Base-by-base conservation (phyloP, 805 yeast species). In the Kockiozyma suomiensis region DNA sequence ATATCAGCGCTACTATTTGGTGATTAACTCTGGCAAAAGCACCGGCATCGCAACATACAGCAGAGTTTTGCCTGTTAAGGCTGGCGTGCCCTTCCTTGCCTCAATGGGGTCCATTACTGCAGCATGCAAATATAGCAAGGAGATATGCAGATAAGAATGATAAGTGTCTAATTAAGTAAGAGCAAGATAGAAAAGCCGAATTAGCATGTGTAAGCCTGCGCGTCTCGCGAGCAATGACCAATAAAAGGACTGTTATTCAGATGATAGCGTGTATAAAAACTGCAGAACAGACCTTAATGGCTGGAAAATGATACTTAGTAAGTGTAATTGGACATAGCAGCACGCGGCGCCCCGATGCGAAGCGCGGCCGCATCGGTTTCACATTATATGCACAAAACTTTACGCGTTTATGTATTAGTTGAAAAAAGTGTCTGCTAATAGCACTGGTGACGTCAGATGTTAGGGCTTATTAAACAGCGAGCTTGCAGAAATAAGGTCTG, bases 11-110 rank as follows among this genome's bases (percentile, higher is more conserved):
- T 33, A 19, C 13, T 45, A 13, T 4, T 8, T 7, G 40, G 45
- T 15, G 10, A 30, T 7, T 10, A 30, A 10, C 33, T 30, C 33
- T 6, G 10, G 45, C 23, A 37, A 15, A 10, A 25, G 19, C n/a
- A 13, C 8, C 76, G 76, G 8, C 78, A 73, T 6, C 79, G 76
- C 28, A 75, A 78, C 71, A 17, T 58, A 61, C 61, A 62, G 54
- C 41, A 62, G 32, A 10, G 66, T 51, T 57, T 61, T 62, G 40
- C 66, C 66, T 19, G 66, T 62, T 23, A 62, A 50, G 63, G 55
- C 37, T 28, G 54, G 19, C 13, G 33, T 3, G 25, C 49, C 3
- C 47, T 61, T 61, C 5, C 56, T 21, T 25, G 33, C 26, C 26
- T 54, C 53, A 13, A 19, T 21, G 10, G 48, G 21, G 21, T 52